Evolutionary conservation across 176 grass and related monocot genomes (phyloP).

Genomic region (Carex pumila): DNA sequence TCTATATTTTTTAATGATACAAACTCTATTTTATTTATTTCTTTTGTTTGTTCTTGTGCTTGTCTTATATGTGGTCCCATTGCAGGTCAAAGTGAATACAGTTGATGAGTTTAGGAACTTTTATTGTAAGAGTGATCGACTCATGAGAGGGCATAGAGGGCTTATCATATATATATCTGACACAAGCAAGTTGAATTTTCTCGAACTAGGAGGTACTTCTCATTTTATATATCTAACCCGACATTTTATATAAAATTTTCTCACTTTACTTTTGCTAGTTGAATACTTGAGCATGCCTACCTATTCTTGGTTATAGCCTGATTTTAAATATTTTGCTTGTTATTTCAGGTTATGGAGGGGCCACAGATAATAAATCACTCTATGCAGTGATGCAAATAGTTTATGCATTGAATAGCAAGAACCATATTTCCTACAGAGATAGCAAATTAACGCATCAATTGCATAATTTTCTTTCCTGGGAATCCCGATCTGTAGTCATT

Average conservation of each 20-base stretch:
- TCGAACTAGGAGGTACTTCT: constrained; percentile 15
- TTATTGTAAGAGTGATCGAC: not conserved
- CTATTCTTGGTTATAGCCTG: not conserved
- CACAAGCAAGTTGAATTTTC: constrained; percentile 16
- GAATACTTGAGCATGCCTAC: not conserved
- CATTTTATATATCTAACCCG: no score
- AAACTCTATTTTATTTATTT: not conserved
- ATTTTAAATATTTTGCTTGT: not conserved
- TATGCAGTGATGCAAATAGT: constrained; percentile 16
- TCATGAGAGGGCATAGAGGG: constrained; percentile 13
- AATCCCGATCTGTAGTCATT: constrained; percentile 20
- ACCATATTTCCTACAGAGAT: constrained; percentile 19
- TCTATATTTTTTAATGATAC: not conserved
- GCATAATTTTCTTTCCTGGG: constrained; percentile 4
- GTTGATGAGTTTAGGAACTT: constrained; percentile 4
- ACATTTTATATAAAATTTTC: not conserved
- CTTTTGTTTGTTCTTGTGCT: not conserved
- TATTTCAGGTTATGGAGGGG: constrained; percentile 13
- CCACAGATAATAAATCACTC: constrained; percentile 11
- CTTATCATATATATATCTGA: not conserved
- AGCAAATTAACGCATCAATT: constrained; percentile 6
- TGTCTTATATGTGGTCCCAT: not conserved
- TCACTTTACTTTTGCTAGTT: not conserved
- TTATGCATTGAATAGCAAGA: constrained; percentile 16
- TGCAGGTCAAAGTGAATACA: constrained; percentile 16